Conservation (phyloP, 2,329 filamentous ascomycete species). For the Exophiala sp. region DNA sequence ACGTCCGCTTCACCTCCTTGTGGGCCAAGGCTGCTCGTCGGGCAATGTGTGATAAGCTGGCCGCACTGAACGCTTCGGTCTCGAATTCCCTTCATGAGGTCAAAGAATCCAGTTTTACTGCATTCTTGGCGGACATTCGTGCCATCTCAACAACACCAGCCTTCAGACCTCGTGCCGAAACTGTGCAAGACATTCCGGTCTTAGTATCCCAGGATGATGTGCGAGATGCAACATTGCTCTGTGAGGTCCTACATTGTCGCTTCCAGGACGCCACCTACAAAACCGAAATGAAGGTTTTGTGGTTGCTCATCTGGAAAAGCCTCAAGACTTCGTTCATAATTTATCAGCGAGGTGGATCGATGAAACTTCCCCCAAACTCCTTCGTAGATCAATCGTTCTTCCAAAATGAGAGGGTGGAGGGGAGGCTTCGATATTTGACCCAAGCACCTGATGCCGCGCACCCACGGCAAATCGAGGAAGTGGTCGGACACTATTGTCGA, state of each 20-base stretch:
- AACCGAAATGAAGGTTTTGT: slow-evolving; percentile 14
- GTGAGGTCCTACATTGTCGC: slow-evolving; percentile 1
- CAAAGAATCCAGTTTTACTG: slow-evolving; percentile 8
- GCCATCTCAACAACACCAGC: not conserved
- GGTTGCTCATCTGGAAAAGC: slow-evolving; percentile 21
- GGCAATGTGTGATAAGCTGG: slow-evolving; percentile 4
- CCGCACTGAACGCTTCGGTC: not conserved
- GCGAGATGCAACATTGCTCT: not conserved
- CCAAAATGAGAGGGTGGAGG: slow-evolving; percentile 1
- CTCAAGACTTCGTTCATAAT: slow-evolving; percentile 14
- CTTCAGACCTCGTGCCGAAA: not conserved
- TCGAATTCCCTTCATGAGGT: not conserved
- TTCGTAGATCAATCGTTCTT: slow-evolving; percentile 15
- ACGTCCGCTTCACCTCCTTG: slow-evolving; percentile 2
- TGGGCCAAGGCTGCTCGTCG: slow-evolving; percentile 4
- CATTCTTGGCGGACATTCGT: slow-evolving; percentile 5
- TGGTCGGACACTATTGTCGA: slow-evolving; percentile 22
- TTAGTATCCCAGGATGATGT: slow-evolving; percentile 3
- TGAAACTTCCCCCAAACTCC: not conserved
- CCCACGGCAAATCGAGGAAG: slow-evolving; percentile 19
- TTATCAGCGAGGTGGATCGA: not conserved
- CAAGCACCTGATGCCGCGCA: slow-evolving; percentile 15
- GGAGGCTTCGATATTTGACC: slow-evolving; percentile 6
- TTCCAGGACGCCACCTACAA: slow-evolving; percentile 18
- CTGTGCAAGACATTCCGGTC: not conserved